Conservation (phyloP, 257 asterid genomes). For the Solanum chilense region DNA sequence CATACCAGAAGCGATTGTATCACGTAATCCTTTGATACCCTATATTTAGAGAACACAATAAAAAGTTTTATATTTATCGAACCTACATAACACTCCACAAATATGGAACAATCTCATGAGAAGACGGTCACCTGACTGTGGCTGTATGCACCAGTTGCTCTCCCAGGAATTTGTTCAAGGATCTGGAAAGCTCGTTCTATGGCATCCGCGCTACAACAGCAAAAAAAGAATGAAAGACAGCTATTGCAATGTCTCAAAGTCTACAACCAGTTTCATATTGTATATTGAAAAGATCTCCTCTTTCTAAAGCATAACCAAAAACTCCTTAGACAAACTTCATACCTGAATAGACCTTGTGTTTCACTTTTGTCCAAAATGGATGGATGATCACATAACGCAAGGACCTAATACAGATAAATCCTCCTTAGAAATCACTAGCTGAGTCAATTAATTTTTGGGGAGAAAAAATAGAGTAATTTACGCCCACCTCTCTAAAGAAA, state of each 20-base stretch:
- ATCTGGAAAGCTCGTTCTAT: slow-evolving; percentile 88
- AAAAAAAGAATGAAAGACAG: not conserved
- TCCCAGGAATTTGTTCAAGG: slow-evolving; percentile 92
- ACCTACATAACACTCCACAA: not conserved
- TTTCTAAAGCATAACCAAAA: not conserved
- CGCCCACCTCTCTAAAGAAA: slow-evolving; percentile 86
- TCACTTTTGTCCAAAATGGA: slow-evolving; percentile 78
- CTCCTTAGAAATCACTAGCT: not conserved
- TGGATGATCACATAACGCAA: slow-evolving; percentile 92
- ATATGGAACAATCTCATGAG: not conserved
- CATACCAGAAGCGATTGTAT: slow-evolving; percentile 86
- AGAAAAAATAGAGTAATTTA: not conserved
- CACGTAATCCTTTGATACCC: slow-evolving; percentile 98
- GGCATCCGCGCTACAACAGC: slow-evolving; percentile 68
- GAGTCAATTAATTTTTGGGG: not conserved
- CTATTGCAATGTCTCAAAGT: not conserved
- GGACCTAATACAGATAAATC: slow-evolving; percentile 44
- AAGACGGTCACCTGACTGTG: slow-evolving; percentile 76
- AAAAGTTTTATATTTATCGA: not conserved
- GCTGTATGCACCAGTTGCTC: slow-evolving; percentile 99
- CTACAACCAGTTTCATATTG: not conserved
- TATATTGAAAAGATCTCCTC: not conserved
- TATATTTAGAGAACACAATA: slow-evolving; percentile 8
- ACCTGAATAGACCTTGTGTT: slow-evolving; percentile 91
- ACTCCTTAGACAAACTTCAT: not conserved